Base-by-base conservation (phyloP, 140 eudicot genomes). In the Anethum foeniculum region DNA sequence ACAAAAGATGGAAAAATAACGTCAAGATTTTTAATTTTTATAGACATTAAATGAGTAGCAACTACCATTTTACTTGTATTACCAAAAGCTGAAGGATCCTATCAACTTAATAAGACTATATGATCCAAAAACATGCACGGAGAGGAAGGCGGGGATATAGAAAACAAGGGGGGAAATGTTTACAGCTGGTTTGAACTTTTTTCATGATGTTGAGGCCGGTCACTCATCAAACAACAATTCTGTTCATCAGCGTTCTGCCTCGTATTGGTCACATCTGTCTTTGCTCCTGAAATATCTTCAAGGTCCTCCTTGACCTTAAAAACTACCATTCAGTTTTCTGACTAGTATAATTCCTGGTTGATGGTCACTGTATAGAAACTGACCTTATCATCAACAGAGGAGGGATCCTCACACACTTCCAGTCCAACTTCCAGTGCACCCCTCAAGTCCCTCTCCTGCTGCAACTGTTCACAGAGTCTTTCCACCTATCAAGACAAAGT, bases 161-260 rank as follows among this genome's bases (percentile, higher is more conserved):
- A 68, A 1, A 5, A 30, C 23, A 32, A 60, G 5, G 39, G 46
- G 9, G 15, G 21, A n/a, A 78, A 80, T 68, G 69, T 88, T 86
- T 89, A 94, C 98, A 47, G 78, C 80, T 80, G 54, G 81, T 80
- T 80, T 80, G 82, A 67, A 84, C 77, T 52, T 75, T 76, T 81
- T 15, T 51, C 85, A 14, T 49, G 82, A 39, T 79, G 82, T 43
- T 58, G 76, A 76, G 71, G 30, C 38, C 54, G 38, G 60, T 90
- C 86, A 5, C 48, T 83, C 52, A 32, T 76, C 36, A 81, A 27
- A 75, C 81, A 48, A 48, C 65, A 79, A 71, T 81, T 86, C 41
- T 92, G 91, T 84, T 91, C 96, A 84, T 88, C 93, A 49, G 90
- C 86, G 75, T 85, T 91, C 71, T 91, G 91, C 77, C 86, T 91